Evolutionary conservation across 441 rosid species (phyloP).

Genomic region (Melastoma candidum): DNA sequence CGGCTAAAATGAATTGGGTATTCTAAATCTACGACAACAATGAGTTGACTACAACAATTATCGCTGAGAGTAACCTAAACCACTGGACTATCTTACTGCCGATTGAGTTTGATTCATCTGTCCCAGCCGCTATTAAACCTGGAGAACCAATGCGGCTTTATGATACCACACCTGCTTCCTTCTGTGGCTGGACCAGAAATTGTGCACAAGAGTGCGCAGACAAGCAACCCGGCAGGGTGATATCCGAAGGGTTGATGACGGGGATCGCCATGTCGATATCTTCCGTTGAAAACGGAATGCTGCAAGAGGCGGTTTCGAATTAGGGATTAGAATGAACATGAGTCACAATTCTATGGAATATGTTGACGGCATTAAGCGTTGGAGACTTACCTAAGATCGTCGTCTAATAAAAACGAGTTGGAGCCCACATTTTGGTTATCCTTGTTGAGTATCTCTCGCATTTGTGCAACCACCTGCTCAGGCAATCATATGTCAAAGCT

Average conservation of each 20-base stretch:
- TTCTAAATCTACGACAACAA: too few species aligned
- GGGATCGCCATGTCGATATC: conserved; percentile 96
- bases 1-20: too few species aligned
- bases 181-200: conserved; percentile 41
- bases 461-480: conserved; percentile 74
- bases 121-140: too few species aligned
- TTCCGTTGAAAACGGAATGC: conserved; percentile 94
- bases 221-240: conserved; percentile 45
- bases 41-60: too few species aligned
- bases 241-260: conserved; percentile 54
- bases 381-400: conserved; percentile 76
- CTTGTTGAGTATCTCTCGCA: conserved; percentile 76
- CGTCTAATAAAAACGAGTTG: conserved; percentile 89
- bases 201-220: conserved; percentile 63
- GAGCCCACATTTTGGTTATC: conserved; percentile 78
- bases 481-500: too few species aligned
- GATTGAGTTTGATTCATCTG: too few species aligned
- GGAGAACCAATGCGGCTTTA: too few species aligned
- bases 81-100: too few species aligned
- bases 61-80: too few species aligned
- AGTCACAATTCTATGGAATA: neutral
- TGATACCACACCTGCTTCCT: neutral
- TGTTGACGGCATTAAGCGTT: neutral
- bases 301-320: conserved; percentile 22
- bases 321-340: neutral